Base-by-base conservation (phyloP, 345 rosid species). In the Citrus sp. region DNA sequence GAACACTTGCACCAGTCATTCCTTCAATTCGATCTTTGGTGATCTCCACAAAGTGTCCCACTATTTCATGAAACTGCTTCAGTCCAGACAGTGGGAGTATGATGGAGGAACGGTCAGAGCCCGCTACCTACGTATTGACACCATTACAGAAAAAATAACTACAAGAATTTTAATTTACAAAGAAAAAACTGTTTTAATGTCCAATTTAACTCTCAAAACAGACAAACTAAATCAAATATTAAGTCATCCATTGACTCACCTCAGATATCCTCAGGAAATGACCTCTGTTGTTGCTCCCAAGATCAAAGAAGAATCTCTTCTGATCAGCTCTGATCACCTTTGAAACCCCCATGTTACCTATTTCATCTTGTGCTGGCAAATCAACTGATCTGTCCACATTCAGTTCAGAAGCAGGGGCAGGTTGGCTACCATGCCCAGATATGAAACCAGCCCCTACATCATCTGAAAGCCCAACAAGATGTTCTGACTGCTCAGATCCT, bases 391-490 rank as follows among this genome's bases (percentile, higher is more conserved):
- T 86, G 46, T 96, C 99, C 55, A 79, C 91, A 81, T 86, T 88
- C 82, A 88, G 80, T 62, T 93, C 97, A 49, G 97, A 88, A 82
- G 90, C 83, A 54, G 95, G 77, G 80, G 85, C 81, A 46, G 93
- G 88, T 77, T 95, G 99, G 72, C 84, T 89, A 70, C 92, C 88
- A 73, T 93, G 94, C 51, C 99, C 99, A 82, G 99, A 86, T 83
- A 96, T 96, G 85, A 96, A 96, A 75, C 99, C 99, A 79, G 98
- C 99, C 78, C 98, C 99, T 5, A 96, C 99, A 82, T 96, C 99
- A 87, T 96, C 96, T 10, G 99, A 95, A 73, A 95, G 98, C 74
- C 97, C 99, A 83, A 86, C 95, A 64, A 92, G 73, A 71, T 79
- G 92, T 84, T 91, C 97, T 73, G 92, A 83, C 83, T 85, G 79